These are phyloP conservation scores for Polyplosphaeria fusca DNA, from an alignment of 495 filamentous ascomycete genomes.

Conservation along the genomic window DNA sequence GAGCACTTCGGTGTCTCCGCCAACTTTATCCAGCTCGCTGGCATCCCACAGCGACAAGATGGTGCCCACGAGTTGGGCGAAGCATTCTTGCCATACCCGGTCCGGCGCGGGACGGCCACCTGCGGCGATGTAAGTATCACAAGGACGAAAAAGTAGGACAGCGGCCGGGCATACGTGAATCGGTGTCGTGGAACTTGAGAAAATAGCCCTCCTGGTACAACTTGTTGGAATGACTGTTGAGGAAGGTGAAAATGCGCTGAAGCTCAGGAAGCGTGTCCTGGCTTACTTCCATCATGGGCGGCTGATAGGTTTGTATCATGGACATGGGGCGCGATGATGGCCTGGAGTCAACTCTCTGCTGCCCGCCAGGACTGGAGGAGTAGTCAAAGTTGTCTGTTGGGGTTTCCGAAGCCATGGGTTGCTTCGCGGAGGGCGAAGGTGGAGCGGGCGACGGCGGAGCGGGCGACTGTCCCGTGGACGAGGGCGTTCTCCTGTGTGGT, in stretches of 20 bases:
- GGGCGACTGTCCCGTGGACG: slow-evolving; percentile 25
- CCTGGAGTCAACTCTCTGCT: slow-evolving; percentile 39
- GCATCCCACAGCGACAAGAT: slow-evolving; percentile 96
- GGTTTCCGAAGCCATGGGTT: slow-evolving; percentile 2
- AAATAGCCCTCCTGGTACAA: slow-evolving; percentile 98
- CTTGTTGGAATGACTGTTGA: slow-evolving; percentile 95
- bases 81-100: slow-evolving; percentile 93
- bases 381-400: slow-evolving; percentile 20
- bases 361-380: slow-evolving; percentile 15
- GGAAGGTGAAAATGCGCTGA: slow-evolving; percentile 86
- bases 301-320: slow-evolving; percentile 77
- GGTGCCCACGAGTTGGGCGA: slow-evolving; percentile 92
- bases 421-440: slow-evolving; percentile 18
- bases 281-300: slow-evolving; percentile 78
- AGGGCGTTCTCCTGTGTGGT: slow-evolving; percentile 39
- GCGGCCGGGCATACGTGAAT: slow-evolving; percentile 64
- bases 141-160: not conserved
- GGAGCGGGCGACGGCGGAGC: slow-evolving; percentile 24
- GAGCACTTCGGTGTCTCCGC: slow-evolving; percentile 75
- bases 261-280: slow-evolving; percentile 87
- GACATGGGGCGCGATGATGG: slow-evolving; percentile 57
- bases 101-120: slow-evolving; percentile 83
- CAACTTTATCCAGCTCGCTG: slow-evolving; percentile 83
- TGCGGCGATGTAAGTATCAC: slow-evolving; percentile 44
- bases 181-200: slow-evolving; percentile 89